Evolutionary conservation across 306 rosid genomes (phyloP).

Genomic region (Mimosa pudica): DNA sequence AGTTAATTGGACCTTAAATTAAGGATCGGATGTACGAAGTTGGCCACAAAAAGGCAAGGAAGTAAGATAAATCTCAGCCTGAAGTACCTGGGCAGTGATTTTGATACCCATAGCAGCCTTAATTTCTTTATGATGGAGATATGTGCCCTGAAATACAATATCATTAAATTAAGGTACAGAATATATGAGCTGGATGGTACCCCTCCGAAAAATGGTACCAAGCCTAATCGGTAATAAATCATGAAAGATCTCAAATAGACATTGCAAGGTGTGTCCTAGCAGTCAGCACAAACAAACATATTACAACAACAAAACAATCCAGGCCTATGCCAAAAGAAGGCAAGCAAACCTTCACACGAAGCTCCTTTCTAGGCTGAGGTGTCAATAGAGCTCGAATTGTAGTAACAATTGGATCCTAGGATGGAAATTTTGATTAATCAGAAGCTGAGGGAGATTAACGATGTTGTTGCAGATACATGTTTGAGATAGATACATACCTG

Average conservation of each 20-base stretch:
- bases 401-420: conserved; percentile 86
- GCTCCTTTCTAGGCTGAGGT: conserved; percentile 98
- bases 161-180: conserved; percentile 17
- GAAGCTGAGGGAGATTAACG: conserved; percentile 4
- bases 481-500: conserved; percentile 65
- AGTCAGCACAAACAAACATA: conserved; percentile 7
- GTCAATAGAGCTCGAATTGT: conserved; percentile 90
- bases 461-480: conserved; percentile 7
- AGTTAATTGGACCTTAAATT: too few relatives aligned
- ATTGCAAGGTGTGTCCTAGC: background rate
- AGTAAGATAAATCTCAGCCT: background rate
- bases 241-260: background rate
- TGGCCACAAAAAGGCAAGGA: conserved; percentile 23
- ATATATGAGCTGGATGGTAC: background rate
- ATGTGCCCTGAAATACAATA: conserved; percentile 79
- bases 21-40: too few relatives aligned
- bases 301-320: conserved; percentile 18
- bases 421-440: conserved; percentile 29
- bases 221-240: too few relatives aligned
- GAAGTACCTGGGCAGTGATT: conserved; percentile 87
- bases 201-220: background rate
- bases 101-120: conserved; percentile 99
- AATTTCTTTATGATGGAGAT: conserved; percentile 88
- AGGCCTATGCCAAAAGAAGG: conserved; percentile 4
- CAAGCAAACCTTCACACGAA: conserved; percentile 79